Percentiles rank a stretch among this genome's conserved stretches.
Evolutionary conservation across 2,329 filamentous ascomycete species (phyloP).

Genomic region (Neocatenulostroma microsporum): DNA sequence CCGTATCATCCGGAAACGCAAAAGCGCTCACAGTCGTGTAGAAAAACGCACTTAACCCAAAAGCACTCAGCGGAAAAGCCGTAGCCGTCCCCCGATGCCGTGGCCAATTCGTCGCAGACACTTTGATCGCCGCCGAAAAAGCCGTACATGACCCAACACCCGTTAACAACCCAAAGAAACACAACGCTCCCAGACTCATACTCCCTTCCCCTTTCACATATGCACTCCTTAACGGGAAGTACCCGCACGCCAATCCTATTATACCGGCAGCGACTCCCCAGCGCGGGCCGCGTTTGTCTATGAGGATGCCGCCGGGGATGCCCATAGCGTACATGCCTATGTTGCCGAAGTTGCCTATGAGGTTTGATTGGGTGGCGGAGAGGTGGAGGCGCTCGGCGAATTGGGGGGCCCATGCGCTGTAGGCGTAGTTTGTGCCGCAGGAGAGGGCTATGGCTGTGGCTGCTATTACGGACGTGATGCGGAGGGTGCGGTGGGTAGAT

Average conservation of each 20-base stretch:
- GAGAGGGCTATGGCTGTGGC: constrained; percentile 78
- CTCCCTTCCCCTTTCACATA: constrained; percentile 61
- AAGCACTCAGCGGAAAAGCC: constrained; percentile 84
- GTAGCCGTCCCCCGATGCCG: constrained; percentile 86
- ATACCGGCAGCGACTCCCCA: constrained; percentile 70
- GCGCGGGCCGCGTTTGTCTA: constrained; percentile 74
- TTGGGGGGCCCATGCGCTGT: constrained; percentile 95
- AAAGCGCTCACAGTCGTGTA: constrained; percentile 74
- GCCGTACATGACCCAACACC: constrained; percentile 84
- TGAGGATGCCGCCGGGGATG: constrained; percentile 78
- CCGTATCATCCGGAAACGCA: constrained; percentile 75
- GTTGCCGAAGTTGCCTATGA: constrained; percentile 74
- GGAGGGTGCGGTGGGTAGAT: constrained; percentile 51
- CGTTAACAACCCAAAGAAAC: constrained; percentile 76
- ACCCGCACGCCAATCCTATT: constrained; percentile 65
- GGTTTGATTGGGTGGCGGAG: constrained; percentile 84
- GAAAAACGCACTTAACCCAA: constrained; percentile 92
- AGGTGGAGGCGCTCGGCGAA: constrained; percentile 81
- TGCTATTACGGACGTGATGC: constrained; percentile 74
- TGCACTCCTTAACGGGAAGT: constrained; percentile 75
- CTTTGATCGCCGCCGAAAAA: constrained; percentile 83
- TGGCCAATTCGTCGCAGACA: constrained; percentile 81
- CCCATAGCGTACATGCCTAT: constrained; percentile 91
- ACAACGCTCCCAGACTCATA: constrained; percentile 53
- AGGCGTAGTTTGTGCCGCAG: constrained; percentile 96